Percentiles rank a stretch among this genome's conserved stretches.
Evolutionary conservation across 176 grass and related monocot species (phyloP).

Genomic region (Calamus simplicifolius): DNA sequence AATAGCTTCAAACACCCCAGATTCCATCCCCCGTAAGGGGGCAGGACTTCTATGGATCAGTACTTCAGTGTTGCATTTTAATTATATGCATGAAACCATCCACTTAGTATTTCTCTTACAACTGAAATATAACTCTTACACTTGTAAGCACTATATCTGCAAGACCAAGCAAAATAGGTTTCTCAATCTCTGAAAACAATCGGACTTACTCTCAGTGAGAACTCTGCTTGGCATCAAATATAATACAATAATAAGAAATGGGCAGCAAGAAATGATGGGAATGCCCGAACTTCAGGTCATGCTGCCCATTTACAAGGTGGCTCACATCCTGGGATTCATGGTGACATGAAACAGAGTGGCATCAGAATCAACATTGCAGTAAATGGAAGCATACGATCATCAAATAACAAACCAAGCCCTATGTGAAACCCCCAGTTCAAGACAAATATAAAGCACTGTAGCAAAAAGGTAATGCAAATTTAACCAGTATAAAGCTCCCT

Average conservation of each 20-base stretch:
- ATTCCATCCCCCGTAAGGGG: slow-evolving; percentile 49
- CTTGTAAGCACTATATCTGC: slow-evolving; percentile 34
- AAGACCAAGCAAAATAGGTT: slow-evolving; percentile 46
- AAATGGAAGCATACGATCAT: neutral
- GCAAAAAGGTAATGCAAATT: too few relatives aligned
- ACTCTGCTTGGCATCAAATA: slow-evolving; percentile 36
- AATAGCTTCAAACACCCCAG: slow-evolving; percentile 42
- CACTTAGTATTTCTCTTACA: too few relatives aligned
- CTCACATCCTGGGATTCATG: neutral
- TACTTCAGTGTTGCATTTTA: too few relatives aligned
- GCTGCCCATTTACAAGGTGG: neutral
- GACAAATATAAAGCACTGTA: too few relatives aligned
- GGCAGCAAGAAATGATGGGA: slow-evolving; percentile 3
- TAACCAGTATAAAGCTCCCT: too few relatives aligned
- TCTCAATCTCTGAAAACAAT: slow-evolving; percentile 50
- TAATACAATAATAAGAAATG: slow-evolving; percentile 11
- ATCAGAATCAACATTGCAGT: neutral
- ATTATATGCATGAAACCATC: too few relatives aligned
- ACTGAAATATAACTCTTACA: too few relatives aligned
- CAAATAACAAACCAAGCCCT: too few relatives aligned
- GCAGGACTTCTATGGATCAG: neutral
- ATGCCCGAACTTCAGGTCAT: neutral
- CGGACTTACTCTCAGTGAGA: slow-evolving; percentile 35
- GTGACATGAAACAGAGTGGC: slow-evolving; percentile 4
- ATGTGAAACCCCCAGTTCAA: too few relatives aligned